Evolutionary conservation across 495 filamentous ascomycete species (phyloP).

Genomic region (Neurospora sp.): DNA sequence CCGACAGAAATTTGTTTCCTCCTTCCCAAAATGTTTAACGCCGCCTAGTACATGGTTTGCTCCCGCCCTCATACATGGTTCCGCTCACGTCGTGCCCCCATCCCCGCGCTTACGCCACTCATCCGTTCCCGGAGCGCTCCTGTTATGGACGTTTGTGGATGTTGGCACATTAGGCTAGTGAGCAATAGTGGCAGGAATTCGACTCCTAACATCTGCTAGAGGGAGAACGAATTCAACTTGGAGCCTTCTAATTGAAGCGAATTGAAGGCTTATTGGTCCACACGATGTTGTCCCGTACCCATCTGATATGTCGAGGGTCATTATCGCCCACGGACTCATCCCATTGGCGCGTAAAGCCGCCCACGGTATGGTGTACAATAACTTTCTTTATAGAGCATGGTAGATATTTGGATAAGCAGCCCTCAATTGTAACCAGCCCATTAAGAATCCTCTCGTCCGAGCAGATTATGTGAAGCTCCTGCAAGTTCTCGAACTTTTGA

Average conservation of each 20-base stretch:
- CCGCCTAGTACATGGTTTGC: not conserved
- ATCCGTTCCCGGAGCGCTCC: not conserved
- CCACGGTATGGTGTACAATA: not conserved
- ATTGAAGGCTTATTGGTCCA: too few species aligned
- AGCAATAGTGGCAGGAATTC: not conserved
- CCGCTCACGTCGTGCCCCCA: not conserved
- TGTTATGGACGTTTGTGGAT: not conserved
- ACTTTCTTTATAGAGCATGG: not conserved
- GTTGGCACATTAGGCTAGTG: not conserved
- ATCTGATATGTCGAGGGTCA: not conserved
- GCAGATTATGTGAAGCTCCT: not conserved
- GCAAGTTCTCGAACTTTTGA: not conserved
- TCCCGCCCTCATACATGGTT: not conserved
- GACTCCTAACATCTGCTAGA: too few species aligned
- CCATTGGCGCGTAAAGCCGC: not conserved
- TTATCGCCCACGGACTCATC: not conserved
- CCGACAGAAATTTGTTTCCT: not conserved
- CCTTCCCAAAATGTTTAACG: not conserved
- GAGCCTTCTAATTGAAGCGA: too few species aligned
- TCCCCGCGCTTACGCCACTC: fast-evolving
- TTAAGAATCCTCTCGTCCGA: not conserved
- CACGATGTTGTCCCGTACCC: not conserved
- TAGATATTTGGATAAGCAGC: too few species aligned
- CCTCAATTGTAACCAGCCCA: too few species aligned
- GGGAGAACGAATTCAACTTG: too few species aligned